A percentile compares a stretch with the other conserved stretches of the same genome.
These are phyloP conservation scores for Kondoa malvinella DNA, from an alignment of 768 basidiomycete genomes.

Conservation along the genomic window DNA sequence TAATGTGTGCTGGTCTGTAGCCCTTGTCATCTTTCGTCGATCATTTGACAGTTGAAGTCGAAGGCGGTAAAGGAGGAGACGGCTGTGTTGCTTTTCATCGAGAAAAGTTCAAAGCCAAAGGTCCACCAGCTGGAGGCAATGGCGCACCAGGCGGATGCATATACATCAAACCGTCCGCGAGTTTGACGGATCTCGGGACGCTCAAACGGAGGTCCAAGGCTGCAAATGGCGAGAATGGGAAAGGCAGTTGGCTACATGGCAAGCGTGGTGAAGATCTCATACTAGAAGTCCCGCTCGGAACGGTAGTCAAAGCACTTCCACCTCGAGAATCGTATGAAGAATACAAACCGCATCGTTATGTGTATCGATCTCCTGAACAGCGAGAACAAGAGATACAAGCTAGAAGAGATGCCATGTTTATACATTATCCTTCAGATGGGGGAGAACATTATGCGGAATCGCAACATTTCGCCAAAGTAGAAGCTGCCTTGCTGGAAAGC, in stretches of 20 bases:
- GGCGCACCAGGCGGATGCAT: constrained; percentile 80
- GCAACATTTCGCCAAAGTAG: constrained; percentile 43
- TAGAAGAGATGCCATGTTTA: constrained; percentile 45
- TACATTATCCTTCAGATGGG: constrained; percentile 12
- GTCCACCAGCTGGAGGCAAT: constrained; percentile 65
- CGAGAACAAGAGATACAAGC: constrained; percentile 40
- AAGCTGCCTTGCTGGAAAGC: constrained; percentile 34
- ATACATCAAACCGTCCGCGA: constrained; percentile 60
- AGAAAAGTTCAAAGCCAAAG: constrained; percentile 64
- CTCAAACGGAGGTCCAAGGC: constrained; percentile 54
- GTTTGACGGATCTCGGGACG: constrained; percentile 58
- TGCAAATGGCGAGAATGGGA: constrained; percentile 51
- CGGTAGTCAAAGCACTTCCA: constrained; percentile 61
- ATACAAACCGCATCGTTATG: background rate
- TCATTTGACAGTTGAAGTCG: constrained; percentile 13
- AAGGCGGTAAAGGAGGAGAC: constrained; percentile 65
- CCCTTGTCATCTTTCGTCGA: constrained; percentile 20
- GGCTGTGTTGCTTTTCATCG: constrained; percentile 87
- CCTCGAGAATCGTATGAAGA: constrained; percentile 30
- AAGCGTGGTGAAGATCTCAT: constrained; percentile 52
- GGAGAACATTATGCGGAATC: constrained; percentile 39
- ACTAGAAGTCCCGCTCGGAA: constrained; percentile 73
- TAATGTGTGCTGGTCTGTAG: constrained; percentile 1
- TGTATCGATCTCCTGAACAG: constrained; percentile 41
- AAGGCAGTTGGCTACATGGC: constrained; percentile 77